Evolutionary conservation across 169 alveolate genomes (phyloP).

Genomic region (Plasmodium gallinaceum): DNA sequence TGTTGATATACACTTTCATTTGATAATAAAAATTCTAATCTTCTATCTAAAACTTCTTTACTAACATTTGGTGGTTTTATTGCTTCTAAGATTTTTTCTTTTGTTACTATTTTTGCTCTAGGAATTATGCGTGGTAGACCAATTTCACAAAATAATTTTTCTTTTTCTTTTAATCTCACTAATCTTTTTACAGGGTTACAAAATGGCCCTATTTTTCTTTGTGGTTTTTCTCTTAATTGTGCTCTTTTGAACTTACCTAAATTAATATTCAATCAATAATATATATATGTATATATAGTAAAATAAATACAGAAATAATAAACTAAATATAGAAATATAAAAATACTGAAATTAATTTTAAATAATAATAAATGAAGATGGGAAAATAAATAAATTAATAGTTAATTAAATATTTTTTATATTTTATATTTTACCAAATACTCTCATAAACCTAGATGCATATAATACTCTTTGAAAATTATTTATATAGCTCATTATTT

Average conservation of each 20-base stretch:
- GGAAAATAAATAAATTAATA: no score
- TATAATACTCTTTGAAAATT: conserved; percentile 74
- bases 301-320: not conserved
- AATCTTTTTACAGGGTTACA: conserved; percentile 86
- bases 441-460: conserved; percentile 82
- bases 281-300: not conserved
- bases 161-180: conserved; percentile 87
- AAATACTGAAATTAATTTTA: no score
- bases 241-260: conserved; percentile 85
- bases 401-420: not conserved
- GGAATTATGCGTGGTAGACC: conserved; percentile 87
- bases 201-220: conserved; percentile 87
- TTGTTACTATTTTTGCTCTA: conserved; percentile 78
- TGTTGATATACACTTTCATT: conserved; percentile 87
- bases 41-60: conserved; percentile 83
- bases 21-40: conserved; percentile 85
- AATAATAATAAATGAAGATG: no score
- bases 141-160: conserved; percentile 83
- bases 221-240: conserved; percentile 87
- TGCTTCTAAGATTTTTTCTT: conserved; percentile 75
- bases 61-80: conserved; percentile 86
- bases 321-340: not conserved
- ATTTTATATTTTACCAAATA: conserved; percentile 53
- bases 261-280: not conserved
- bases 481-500: conserved; percentile 48